These are phyloP conservation scores for Ascoidea tarda DNA, from an alignment of 805 yeast genomes.

Conservation along the genomic window DNA sequence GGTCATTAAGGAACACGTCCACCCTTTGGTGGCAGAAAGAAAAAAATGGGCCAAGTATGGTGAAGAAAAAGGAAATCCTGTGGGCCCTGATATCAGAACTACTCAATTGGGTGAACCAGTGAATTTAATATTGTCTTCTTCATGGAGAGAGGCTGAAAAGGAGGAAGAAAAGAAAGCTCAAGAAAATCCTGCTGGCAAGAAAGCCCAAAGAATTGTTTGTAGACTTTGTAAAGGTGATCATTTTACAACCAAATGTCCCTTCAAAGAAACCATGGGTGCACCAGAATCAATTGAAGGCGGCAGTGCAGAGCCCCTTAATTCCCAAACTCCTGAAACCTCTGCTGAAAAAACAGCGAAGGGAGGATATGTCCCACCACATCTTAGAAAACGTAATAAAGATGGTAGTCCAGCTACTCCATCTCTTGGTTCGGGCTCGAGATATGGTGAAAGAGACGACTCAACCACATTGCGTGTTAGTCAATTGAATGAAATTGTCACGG, in stretches of 20 bases:
- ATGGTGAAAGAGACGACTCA: slow-evolving; percentile 40
- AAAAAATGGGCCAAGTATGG: slow-evolving; percentile 86
- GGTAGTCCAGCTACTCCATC: slow-evolving; percentile 22
- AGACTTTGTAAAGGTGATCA: slow-evolving; percentile 92
- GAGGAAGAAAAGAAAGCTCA: slow-evolving; percentile 45
- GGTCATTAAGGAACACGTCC: slow-evolving; percentile 66
- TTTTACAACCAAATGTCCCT: slow-evolving; percentile 91
- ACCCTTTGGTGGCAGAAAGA: slow-evolving; percentile 77
- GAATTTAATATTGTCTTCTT: slow-evolving; percentile 54
- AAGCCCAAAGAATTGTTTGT: slow-evolving; percentile 45
- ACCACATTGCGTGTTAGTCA: slow-evolving; percentile 85
- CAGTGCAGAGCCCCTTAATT: slow-evolving; percentile 11
- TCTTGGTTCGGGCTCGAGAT: slow-evolving; percentile 14
- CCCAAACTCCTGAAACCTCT: slow-evolving; percentile 17
- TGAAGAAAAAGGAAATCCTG: slow-evolving; percentile 51
- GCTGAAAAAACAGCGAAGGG: slow-evolving; percentile 21
- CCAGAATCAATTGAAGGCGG: slow-evolving; percentile 22
- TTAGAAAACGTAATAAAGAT: slow-evolving; percentile 26
- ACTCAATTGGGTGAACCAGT: slow-evolving; percentile 84
- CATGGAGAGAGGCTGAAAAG: slow-evolving; percentile 69
- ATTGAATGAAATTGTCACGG: slow-evolving; percentile 74
- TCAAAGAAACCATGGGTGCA: slow-evolving; percentile 67
- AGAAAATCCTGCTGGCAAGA: slow-evolving; percentile 33
- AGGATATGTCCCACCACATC: slow-evolving; percentile 29
- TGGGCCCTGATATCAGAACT: slow-evolving; percentile 82